These are phyloP conservation scores for Salix arbutifolia DNA, from an alignment of 345 rosid genomes.

Conservation along the genomic window DNA sequence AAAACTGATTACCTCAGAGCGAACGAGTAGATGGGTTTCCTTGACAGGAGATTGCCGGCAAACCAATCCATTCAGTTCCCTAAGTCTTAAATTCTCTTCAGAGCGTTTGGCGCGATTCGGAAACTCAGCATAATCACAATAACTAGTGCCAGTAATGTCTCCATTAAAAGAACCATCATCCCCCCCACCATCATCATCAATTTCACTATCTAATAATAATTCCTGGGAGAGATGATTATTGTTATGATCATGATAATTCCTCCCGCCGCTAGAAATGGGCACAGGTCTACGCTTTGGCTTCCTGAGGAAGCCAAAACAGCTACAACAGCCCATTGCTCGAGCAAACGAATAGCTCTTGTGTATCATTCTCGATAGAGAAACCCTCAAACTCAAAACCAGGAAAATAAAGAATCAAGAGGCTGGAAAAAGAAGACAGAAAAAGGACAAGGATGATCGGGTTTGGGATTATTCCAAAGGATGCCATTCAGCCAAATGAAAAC, in stretches of 20 bases:
- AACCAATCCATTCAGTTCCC: slow-evolving; percentile 63
- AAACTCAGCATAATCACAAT: slow-evolving; percentile 49
- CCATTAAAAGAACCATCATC: slow-evolving; percentile 51
- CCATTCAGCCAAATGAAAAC: slow-evolving; percentile 85
- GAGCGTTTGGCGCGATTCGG: slow-evolving; percentile 47
- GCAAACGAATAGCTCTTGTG: slow-evolving; percentile 50
- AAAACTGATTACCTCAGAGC: slow-evolving; percentile 59
- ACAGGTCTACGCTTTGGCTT: slow-evolving; percentile 33
- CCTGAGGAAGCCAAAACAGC: slow-evolving; percentile 72
- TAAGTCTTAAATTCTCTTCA: slow-evolving; percentile 70
- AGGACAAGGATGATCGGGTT: slow-evolving; percentile 32
- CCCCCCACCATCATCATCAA: slow-evolving; percentile 54
- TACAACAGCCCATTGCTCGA: slow-evolving; percentile 77
- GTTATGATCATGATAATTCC: slow-evolving; percentile 21
- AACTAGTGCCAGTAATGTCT: slow-evolving; percentile 46
- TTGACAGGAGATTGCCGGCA: slow-evolving; percentile 90
- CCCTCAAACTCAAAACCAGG: slow-evolving; percentile 28
- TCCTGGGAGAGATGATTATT: slow-evolving; percentile 44
- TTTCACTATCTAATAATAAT: slow-evolving; percentile 51
- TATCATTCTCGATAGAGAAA: not conserved
- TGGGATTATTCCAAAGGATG: slow-evolving; percentile 68
- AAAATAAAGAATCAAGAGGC: slow-evolving; percentile 21
- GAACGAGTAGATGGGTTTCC: slow-evolving; percentile 74
- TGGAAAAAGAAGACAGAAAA: slow-evolving; percentile 14
- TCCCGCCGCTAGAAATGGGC: slow-evolving; percentile 27